Conservation (phyloP, 1,284 basidiomycete species). For the Trichosporon coremiiforme region DNA sequence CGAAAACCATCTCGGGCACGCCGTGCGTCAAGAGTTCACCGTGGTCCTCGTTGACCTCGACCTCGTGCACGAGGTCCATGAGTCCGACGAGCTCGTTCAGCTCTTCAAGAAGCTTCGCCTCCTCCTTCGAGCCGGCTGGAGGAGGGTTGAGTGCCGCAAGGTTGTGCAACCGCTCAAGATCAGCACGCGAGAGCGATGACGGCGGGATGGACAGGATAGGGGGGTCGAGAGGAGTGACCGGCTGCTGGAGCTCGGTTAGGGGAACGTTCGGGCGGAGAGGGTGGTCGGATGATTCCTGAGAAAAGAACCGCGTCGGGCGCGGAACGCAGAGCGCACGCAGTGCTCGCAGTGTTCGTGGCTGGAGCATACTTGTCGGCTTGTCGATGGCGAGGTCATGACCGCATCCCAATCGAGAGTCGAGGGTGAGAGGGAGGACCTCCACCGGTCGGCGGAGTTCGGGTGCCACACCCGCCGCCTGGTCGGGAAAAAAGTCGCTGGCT, state of each 20-base stretch:
- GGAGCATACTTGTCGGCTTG: constrained; percentile 1
- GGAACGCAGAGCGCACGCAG: background rate
- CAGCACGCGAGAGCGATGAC: constrained; percentile 21
- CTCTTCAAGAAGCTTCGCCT: constrained; percentile 25
- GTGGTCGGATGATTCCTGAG: constrained; percentile 5
- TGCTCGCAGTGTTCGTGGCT: constrained; percentile 11
- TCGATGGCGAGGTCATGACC: constrained; percentile 13
- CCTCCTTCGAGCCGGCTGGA: constrained; percentile 22
- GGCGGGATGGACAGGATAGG: constrained; percentile 24
- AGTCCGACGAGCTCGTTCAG: constrained; percentile 34
- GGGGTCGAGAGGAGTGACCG: constrained; percentile 21
- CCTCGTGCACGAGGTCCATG: constrained; percentile 33
- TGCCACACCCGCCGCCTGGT: constrained; percentile 7
- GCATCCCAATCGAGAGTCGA: background rate
- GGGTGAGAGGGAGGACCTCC: background rate
- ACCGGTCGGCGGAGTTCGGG: constrained; percentile 5
- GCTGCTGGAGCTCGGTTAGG: constrained; percentile 23
- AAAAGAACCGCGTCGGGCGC: background rate
- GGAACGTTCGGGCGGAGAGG: constrained; percentile 24
- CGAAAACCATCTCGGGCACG: constrained; percentile 26
- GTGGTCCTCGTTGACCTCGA: constrained; percentile 25
- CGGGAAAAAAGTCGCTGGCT: constrained; percentile 17
- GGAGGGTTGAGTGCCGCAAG: constrained; percentile 33
- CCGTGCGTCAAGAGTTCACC: constrained; percentile 24
- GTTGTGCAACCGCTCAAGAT: constrained; percentile 25